phyloP scores from a whole-genome alignment of 495 filamentous ascomycete genomes.

The Neurospora terricola region DNA sequence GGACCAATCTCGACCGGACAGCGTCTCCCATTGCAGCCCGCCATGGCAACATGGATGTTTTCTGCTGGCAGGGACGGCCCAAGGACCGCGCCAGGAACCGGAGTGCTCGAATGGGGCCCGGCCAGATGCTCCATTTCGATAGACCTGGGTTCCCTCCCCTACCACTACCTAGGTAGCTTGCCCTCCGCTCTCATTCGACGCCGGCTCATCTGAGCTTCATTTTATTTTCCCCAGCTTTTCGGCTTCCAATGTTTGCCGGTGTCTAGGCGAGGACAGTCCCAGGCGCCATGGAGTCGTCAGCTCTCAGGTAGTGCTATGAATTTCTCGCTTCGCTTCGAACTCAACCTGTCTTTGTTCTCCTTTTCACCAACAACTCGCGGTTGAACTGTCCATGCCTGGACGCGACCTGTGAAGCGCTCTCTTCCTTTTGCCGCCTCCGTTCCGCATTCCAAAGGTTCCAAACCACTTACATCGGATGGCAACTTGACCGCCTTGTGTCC shows the following conservation, averaged over 20 bases:
- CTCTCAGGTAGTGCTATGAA: background rate
- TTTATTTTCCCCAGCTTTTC: background rate
- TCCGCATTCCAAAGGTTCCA: background rate
- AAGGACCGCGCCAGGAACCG: background rate
- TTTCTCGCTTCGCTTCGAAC: background rate
- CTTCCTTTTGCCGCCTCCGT: background rate
- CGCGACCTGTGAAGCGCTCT: background rate
- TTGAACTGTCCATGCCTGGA: background rate
- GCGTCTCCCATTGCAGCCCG: background rate
- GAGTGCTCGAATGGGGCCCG: background rate
- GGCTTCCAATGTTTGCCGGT: background rate
- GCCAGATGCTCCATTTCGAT: background rate
- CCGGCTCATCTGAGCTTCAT: background rate
- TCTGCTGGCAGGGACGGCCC: background rate
- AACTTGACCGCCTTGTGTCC: background rate
- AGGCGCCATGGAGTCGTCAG: background rate
- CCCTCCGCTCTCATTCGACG: background rate
- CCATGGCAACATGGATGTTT: background rate
- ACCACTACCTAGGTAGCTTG: background rate
- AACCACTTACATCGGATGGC: background rate
- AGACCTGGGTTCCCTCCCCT: background rate
- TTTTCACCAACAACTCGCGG: background rate
- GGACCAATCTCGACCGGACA: background rate
- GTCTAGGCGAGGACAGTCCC: background rate
- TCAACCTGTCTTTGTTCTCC: background rate